phyloP scores from a whole-genome alignment of 129 eudicot species.

The Tanacetum coccineum region DNA sequence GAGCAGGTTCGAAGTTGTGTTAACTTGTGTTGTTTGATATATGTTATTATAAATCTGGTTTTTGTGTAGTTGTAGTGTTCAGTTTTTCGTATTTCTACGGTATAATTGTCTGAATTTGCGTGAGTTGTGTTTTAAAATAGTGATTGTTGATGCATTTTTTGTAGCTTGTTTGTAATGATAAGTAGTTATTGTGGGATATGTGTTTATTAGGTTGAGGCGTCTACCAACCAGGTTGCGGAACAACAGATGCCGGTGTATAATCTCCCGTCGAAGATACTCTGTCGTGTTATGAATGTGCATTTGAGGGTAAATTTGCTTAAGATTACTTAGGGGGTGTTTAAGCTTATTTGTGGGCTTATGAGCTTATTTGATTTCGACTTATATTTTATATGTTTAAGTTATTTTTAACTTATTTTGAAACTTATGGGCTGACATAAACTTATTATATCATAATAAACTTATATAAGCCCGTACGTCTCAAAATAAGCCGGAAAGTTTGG shows the following conservation, averaged over 20 bases:
- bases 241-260: conserved; percentile 82
- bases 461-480: too few species aligned
- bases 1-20: conserved; percentile 59
- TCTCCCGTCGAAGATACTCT: conserved; percentile 84
- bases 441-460: too few species aligned
- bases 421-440: too few species aligned
- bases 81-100: not conserved
- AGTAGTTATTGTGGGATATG: conserved; percentile 12
- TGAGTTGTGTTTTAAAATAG: too few species aligned
- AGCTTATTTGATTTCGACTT: too few species aligned
- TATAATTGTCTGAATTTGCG: not conserved
- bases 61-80: conserved; percentile 3
- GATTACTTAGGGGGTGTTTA: too few species aligned
- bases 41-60: not conserved
- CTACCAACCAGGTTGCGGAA: conserved; percentile 76
- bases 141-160: conserved; percentile 12
- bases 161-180: not conserved
- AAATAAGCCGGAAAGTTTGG: too few species aligned
- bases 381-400: too few species aligned
- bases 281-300: conserved; percentile 70
- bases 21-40: not conserved
- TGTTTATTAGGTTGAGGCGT: conserved; percentile 73
- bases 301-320: too few species aligned
- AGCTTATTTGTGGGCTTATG: too few species aligned
- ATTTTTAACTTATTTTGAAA: too few species aligned